Evolutionary conservation across 2,329 filamentous ascomycete species (phyloP).

Genomic region (Ascochyta lentis): DNA sequence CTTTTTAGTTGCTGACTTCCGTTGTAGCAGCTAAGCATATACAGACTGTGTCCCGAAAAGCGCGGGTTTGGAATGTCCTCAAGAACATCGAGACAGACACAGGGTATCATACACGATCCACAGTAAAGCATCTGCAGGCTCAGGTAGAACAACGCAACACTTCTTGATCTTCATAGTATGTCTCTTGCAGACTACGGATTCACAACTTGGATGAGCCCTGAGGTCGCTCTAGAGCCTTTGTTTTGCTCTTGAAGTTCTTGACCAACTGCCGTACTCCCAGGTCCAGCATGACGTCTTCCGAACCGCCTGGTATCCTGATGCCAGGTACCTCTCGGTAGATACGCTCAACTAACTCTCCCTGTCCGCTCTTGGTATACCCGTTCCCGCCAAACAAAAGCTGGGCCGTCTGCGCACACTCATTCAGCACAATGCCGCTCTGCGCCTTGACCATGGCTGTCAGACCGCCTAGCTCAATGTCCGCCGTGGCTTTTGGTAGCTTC

Average conservation of each 20-base stretch:
- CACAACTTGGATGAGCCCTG: slow-evolving; percentile 53
- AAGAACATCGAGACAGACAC: slow-evolving; percentile 40
- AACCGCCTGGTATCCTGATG: slow-evolving; percentile 68
- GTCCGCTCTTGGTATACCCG: slow-evolving; percentile 72
- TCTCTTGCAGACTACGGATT: too few species aligned
- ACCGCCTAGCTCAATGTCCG: slow-evolving; percentile 71
- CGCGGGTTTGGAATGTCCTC: slow-evolving; percentile 42
- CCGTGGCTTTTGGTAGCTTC: slow-evolving; percentile 64
- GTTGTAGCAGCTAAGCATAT: slow-evolving; percentile 45
- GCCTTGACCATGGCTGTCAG: slow-evolving; percentile 76
- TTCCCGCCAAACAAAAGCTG: slow-evolving; percentile 77
- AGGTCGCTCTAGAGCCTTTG: slow-evolving; percentile 57
- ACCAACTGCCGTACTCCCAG: slow-evolving; percentile 72
- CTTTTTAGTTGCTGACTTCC: not conserved
- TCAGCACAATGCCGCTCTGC: slow-evolving; percentile 73
- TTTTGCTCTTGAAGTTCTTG: slow-evolving; percentile 70
- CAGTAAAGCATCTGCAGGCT: slow-evolving; percentile 37
- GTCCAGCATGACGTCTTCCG: slow-evolving; percentile 76
- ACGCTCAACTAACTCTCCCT: slow-evolving; percentile 75
- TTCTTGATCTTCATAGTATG: not conserved
- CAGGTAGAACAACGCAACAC: slow-evolving; percentile 26
- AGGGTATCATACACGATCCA: slow-evolving; percentile 40
- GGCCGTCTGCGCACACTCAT: slow-evolving; percentile 73
- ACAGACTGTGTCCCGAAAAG: slow-evolving; percentile 40
- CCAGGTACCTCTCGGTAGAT: slow-evolving; percentile 70